Evolutionary conservation across 805 yeast species (phyloP).

Genomic region (Candida krabiensis): DNA sequence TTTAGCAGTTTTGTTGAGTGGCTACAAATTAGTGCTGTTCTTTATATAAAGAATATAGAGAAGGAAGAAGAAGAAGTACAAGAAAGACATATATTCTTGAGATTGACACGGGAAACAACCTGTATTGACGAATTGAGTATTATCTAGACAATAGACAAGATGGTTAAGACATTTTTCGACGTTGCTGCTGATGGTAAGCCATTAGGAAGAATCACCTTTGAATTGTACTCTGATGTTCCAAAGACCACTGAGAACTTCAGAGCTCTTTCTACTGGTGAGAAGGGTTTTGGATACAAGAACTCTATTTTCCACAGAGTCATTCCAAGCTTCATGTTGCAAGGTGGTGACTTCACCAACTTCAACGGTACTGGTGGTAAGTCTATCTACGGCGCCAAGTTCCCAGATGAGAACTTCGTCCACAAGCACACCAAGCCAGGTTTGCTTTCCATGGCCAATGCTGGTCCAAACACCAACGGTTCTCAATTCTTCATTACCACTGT

Average conservation of each 20-base stretch:
- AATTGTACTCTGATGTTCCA: constrained; percentile 87
- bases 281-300: constrained; percentile 86
- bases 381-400: constrained; percentile 65
- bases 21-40: neutral
- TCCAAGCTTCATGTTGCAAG: constrained; percentile 96
- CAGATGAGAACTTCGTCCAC: constrained; percentile 67
- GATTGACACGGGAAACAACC: constrained; percentile 5
- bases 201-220: constrained; percentile 68
- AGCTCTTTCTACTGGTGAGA: constrained; percentile 86
- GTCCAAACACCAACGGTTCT: constrained; percentile 90
- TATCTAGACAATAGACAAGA: constrained; percentile 5
- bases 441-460: constrained; percentile 90
- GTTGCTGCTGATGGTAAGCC: constrained; percentile 40
- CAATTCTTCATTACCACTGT: constrained; percentile 88
- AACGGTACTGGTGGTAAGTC: constrained; percentile 94
- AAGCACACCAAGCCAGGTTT: constrained; percentile 79
- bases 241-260: constrained; percentile 81
- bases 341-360: constrained; percentile 83
- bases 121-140: constrained; percentile 1
- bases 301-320: constrained; percentile 96
- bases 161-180: constrained; percentile 41
- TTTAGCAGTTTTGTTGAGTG: neutral
- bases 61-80: neutral
- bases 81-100: too few relatives aligned
- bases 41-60: too few relatives aligned